A percentile compares a stretch with the other conserved stretches of the same genome.
Evolutionary conservation across 2,329 filamentous ascomycete species (phyloP).

Genomic region (Penicillium sumatraense): DNA sequence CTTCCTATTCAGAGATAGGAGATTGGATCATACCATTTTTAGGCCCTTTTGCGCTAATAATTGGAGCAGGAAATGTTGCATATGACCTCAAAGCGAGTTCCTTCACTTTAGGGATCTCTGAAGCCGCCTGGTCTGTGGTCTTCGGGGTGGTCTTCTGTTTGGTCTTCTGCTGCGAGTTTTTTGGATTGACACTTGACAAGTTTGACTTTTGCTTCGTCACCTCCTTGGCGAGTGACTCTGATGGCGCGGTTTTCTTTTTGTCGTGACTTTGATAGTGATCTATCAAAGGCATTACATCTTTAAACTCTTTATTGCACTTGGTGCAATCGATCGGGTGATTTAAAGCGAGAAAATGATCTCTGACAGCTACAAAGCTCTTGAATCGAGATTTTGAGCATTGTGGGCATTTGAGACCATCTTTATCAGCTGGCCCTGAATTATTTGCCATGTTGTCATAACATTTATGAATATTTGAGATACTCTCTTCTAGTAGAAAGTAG

Average conservation of each 20-base stretch:
- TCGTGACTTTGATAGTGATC: neutral
- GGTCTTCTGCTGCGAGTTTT: neutral
- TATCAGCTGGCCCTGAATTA: neutral
- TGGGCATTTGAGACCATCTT: neutral
- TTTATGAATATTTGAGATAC: neutral
- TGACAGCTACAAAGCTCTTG: neutral
- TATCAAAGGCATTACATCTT: neutral
- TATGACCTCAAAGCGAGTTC: no score
- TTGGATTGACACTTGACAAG: neutral
- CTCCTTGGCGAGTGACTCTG: neutral
- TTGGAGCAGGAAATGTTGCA: no score
- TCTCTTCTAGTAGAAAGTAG: no score
- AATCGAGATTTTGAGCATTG: neutral
- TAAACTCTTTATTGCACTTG: neutral
- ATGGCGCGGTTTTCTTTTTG: neutral
- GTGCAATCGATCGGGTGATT: neutral
- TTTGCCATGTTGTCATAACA: neutral
- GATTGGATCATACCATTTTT: no score
- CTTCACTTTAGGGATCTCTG: no score
- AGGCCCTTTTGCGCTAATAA: no score
- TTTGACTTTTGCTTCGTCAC: neutral
- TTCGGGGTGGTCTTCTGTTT: neutral
- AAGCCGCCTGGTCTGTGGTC: neutral
- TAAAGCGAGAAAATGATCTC: neutral
- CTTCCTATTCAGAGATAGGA: no score